Conservation (phyloP, 441 rosid species). For the Populus hybrid region DNA sequence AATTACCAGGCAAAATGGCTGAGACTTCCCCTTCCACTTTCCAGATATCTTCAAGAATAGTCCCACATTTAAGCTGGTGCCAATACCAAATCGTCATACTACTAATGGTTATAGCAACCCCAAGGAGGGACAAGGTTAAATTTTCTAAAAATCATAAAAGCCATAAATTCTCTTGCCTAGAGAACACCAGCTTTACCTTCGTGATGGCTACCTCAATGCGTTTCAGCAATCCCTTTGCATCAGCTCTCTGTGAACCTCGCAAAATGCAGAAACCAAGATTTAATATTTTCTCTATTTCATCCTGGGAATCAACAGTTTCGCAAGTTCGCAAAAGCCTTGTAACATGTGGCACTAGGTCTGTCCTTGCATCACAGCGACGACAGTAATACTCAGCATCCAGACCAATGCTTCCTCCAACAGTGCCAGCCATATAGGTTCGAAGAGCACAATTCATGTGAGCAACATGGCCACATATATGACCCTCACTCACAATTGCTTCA, state of each 20-base stretch:
- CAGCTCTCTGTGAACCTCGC: conserved; percentile 48
- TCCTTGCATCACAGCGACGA: conserved; percentile 77
- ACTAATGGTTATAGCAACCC: conserved; percentile 22
- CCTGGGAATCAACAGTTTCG: conserved; percentile 46
- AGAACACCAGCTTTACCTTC: conserved; percentile 46
- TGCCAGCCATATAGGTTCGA: conserved; percentile 82
- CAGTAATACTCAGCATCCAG: conserved; percentile 87
- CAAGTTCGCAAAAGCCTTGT: conserved; percentile 49
- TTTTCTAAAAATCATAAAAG: conserved; percentile 10
- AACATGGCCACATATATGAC: conserved; percentile 69
- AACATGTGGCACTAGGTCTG: conserved; percentile 66
- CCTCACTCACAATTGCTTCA: conserved; percentile 48
- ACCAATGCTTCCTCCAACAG: conserved; percentile 83
- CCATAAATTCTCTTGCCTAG: background rate
- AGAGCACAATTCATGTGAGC: conserved; percentile 86
- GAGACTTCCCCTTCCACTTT: conserved; percentile 37
- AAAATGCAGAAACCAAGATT: conserved; percentile 56
- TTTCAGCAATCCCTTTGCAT: conserved; percentile 46
- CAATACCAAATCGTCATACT: conserved; percentile 28
- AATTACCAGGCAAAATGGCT: conserved; percentile 46
- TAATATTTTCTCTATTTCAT: conserved; percentile 57
- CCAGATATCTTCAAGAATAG: conserved; percentile 54
- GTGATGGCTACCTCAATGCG: conserved; percentile 45
- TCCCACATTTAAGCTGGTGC: conserved; percentile 63
- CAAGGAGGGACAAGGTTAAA: conserved; percentile 2